Evolutionary conservation across 805 yeast species (phyloP).

Genomic region (Pichia scutulata): DNA sequence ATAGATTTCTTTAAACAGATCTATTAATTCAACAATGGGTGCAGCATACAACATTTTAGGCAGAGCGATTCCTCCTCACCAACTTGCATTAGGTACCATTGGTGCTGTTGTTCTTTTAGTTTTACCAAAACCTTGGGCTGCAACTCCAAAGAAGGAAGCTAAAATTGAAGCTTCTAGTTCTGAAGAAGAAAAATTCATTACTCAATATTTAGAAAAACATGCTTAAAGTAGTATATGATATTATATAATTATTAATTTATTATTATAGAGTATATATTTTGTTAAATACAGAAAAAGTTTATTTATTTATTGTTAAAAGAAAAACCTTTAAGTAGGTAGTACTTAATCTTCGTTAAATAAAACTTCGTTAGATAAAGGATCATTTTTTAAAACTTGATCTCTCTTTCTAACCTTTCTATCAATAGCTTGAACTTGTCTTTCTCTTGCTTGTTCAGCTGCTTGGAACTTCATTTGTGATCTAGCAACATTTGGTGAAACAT

Average conservation of each 20-base stretch:
- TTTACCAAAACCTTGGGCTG: slow-evolving; percentile 68
- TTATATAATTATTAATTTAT: background rate
- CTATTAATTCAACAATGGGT: slow-evolving; percentile 45
- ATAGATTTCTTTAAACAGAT: background rate
- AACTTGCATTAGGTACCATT: slow-evolving; percentile 77
- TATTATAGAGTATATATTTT: background rate
- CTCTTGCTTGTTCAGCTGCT: slow-evolving; percentile 70
- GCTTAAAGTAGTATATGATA: slow-evolving; percentile 9
- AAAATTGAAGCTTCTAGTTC: slow-evolving; percentile 68
- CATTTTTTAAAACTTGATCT: slow-evolving; percentile 65
- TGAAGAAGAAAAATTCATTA: slow-evolving; percentile 85
- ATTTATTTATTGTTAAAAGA: too few relatives aligned
- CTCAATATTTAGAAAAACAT: slow-evolving; percentile 51
- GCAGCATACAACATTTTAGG: slow-evolving; percentile 82
- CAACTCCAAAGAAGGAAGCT: slow-evolving; percentile 52
- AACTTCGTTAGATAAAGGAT: slow-evolving; percentile 75
- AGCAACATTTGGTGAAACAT: slow-evolving; percentile 90
- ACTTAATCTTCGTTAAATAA: slow-evolving; percentile 49
- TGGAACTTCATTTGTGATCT: slow-evolving; percentile 82
- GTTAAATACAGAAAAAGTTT: background rate
- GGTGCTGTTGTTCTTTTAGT: slow-evolving; percentile 56
- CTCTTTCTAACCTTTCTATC: slow-evolving; percentile 70
- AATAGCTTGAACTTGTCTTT: slow-evolving; percentile 72
- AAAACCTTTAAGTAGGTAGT: background rate
- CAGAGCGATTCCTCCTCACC: slow-evolving; percentile 75